These are phyloP conservation scores for Arachnomyces sp. DNA, from an alignment of 2,329 filamentous ascomycete species.

Conservation along the genomic window DNA sequence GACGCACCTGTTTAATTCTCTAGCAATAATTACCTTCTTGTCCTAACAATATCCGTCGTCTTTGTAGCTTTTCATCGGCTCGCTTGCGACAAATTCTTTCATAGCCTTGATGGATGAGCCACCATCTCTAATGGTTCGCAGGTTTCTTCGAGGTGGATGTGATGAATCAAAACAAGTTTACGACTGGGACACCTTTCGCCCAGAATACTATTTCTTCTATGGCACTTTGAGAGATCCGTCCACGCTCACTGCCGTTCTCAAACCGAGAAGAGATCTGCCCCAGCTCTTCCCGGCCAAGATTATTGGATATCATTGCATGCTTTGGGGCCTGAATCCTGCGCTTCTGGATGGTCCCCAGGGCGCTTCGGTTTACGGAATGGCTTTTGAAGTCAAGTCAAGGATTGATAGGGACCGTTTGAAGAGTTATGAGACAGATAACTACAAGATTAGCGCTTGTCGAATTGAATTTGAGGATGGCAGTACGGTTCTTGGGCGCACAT, in stretches of 20 bases:
- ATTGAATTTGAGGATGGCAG: constrained; percentile 6
- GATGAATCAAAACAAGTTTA: too few species aligned
- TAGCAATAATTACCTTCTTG: too few species aligned
- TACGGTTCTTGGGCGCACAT: constrained; percentile 1
- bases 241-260: constrained; percentile 20
- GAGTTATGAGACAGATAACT: constrained; percentile 18
- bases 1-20: too few species aligned
- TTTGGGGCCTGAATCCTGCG: constrained; percentile 25
- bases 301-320: constrained; percentile 19
- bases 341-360: constrained; percentile 13
- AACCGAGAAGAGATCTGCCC: constrained; percentile 12
- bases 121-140: too few species aligned
- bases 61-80: too few species aligned
- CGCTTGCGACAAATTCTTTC: too few species aligned
- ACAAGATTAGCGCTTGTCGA: constrained; percentile 4
- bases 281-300: constrained; percentile 17
- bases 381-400: constrained; percentile 17
- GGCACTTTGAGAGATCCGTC: constrained; percentile 26
- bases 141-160: too few species aligned
- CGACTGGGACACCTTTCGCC: too few species aligned
- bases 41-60: too few species aligned
- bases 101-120: too few species aligned
- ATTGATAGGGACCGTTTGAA: constrained; percentile 16
- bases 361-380: constrained; percentile 15
- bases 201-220: constrained; percentile 29